Evolutionary conservation across 257 asterid genomes (phyloP).

Genomic region (Thymus quinquecostatus): DNA sequence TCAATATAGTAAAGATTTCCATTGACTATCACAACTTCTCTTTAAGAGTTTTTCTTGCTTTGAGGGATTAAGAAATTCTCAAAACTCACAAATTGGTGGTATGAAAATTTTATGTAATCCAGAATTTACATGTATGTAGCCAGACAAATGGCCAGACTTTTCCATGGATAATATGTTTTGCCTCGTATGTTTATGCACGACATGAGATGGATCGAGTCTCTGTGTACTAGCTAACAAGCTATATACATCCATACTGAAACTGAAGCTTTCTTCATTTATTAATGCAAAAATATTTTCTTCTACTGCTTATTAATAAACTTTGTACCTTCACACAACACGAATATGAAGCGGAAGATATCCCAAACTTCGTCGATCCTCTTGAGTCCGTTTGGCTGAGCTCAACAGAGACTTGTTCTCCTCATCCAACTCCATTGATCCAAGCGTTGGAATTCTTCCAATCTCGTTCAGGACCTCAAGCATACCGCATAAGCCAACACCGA

Average conservation of each 20-base stretch:
- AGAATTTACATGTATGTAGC: background rate
- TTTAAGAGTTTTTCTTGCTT: background rate
- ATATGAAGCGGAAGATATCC: no score
- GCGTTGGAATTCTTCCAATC: background rate
- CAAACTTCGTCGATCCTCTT: background rate
- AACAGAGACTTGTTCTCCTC: background rate
- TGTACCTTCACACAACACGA: no score
- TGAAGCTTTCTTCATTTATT: no score
- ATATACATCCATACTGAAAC: no score
- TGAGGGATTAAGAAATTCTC: background rate
- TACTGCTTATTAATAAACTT: no score
- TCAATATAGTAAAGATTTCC: background rate
- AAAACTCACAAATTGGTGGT: background rate
- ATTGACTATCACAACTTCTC: constrained; percentile 10
- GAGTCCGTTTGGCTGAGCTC: background rate
- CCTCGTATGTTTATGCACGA: no score
- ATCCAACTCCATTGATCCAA: background rate
- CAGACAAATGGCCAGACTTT: no score
- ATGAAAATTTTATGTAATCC: background rate
- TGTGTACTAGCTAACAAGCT: no score
- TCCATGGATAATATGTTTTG: no score
- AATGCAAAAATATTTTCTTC: no score
- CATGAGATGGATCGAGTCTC: no score
- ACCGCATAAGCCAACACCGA: no score
- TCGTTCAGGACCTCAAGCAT: background rate